These are phyloP conservation scores for Gaeumannomyces tritici DNA, from an alignment of 2,329 filamentous ascomycete species.

Conservation along the genomic window DNA sequence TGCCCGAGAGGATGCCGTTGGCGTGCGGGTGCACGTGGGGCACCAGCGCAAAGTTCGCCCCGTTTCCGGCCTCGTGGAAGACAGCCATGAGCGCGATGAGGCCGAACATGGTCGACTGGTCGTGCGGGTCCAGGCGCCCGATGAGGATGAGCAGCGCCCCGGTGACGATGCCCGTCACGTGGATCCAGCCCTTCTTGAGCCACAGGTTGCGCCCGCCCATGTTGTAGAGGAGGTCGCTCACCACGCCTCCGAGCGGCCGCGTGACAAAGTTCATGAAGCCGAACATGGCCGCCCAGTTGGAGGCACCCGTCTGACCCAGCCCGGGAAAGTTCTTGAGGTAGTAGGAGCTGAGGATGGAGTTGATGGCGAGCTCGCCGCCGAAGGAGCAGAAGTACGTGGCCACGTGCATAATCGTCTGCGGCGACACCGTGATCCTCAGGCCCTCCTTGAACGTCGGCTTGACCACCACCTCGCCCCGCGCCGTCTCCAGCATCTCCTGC, in stretches of 20 bases:
- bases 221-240: conserved; percentile 41
- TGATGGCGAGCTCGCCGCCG: conserved; percentile 53
- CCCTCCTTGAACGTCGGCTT: conserved; percentile 46
- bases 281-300: conserved; percentile 62
- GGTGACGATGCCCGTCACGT: conserved; percentile 50
- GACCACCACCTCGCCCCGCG: conserved; percentile 39
- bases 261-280: conserved; percentile 63
- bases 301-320: conserved; percentile 45
- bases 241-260: conserved; percentile 54
- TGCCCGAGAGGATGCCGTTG: conserved; percentile 69
- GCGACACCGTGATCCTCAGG: conserved; percentile 34
- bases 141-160: conserved; percentile 53
- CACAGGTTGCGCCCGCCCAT: conserved; percentile 22
- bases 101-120: conserved; percentile 59
- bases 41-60: conserved; percentile 76
- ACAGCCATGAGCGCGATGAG: conserved; percentile 69
- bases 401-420: conserved; percentile 45
- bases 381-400: conserved; percentile 55
- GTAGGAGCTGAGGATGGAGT: conserved; percentile 48
- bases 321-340: conserved; percentile 49
- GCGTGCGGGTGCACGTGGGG: conserved; percentile 78
- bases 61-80: conserved; percentile 79
- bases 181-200: conserved; percentile 47
- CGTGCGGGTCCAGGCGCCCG: conserved; percentile 53
- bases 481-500: conserved; percentile 43